Evolutionary conservation across 2,329 filamentous ascomycete genomes (phyloP).

Genomic region (Pseudocercospora crystallina): DNA sequence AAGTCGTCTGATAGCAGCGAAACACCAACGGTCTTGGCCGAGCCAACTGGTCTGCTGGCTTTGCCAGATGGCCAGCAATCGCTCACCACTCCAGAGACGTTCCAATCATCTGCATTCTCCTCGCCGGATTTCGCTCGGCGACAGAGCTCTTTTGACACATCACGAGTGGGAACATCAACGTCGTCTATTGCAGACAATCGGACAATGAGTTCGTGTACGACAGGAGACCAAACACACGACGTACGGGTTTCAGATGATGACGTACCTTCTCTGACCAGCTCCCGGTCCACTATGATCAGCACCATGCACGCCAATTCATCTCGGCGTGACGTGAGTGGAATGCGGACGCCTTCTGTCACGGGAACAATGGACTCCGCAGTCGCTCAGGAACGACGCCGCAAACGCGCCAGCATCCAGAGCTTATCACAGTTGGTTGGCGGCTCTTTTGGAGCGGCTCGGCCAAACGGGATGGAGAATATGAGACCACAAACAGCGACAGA

Average conservation of each 20-base stretch:
- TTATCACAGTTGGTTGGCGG: conserved; percentile 74
- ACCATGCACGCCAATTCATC: conserved; percentile 56
- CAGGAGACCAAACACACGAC: conserved; percentile 73
- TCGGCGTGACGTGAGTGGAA: conserved; percentile 36
- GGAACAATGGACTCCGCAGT: conserved; percentile 36
- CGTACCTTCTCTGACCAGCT: conserved; percentile 72
- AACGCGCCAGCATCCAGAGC: conserved; percentile 74
- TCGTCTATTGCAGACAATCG: conserved; percentile 72
- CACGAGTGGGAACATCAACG: conserved; percentile 71
- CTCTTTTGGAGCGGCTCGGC: conserved; percentile 56
- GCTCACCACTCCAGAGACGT: conserved; percentile 65
- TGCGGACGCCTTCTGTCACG: conserved; percentile 42
- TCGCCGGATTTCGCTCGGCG: conserved; percentile 64
- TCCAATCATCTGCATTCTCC: conserved; percentile 57
- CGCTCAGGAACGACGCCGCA: conserved; percentile 57
- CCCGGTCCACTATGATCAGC: conserved; percentile 72
- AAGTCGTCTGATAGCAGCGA: conserved; percentile 52
- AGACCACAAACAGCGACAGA: conserved; percentile 48
- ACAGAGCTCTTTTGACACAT: conserved; percentile 67
- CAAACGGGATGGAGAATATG: conserved; percentile 13
- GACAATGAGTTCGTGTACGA: conserved; percentile 67
- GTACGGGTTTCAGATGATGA: conserved; percentile 70
- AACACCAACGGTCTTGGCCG: conserved; percentile 36
- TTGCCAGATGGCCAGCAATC: conserved; percentile 45
- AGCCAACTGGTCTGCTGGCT: conserved; percentile 37